Evolutionary conservation across 2,329 filamentous ascomycete genomes (phyloP).

Genomic region (Exophiala xenobiotica): DNA sequence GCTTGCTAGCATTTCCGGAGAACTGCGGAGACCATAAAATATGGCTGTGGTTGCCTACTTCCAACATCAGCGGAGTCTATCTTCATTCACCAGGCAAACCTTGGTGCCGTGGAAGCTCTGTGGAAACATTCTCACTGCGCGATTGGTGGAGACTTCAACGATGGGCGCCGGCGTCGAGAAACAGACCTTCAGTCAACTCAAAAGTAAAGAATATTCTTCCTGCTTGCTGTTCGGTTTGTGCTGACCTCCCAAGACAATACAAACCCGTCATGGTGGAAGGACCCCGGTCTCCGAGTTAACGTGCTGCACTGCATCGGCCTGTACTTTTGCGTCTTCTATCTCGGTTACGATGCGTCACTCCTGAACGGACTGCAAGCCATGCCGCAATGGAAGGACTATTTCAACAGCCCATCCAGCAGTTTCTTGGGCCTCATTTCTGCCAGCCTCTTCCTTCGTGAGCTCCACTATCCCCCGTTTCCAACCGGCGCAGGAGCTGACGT

Average conservation of each 20-base stretch:
- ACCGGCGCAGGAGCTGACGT: neutral
- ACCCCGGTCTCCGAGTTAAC: conserved; percentile 7
- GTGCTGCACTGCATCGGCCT: conserved; percentile 8
- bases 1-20: too few relatives aligned
- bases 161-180: too few relatives aligned
- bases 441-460: conserved; percentile 68
- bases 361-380: conserved; percentile 51
- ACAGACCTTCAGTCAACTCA: too few relatives aligned
- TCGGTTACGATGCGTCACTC: conserved; percentile 46
- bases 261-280: conserved; percentile 5
- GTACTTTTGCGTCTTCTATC: conserved; percentile 10
- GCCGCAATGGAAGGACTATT: conserved; percentile 62
- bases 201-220: too few relatives aligned
- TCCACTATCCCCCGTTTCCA: conserved; percentile 42
- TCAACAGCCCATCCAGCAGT: conserved; percentile 48
- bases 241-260: conserved; percentile 9
- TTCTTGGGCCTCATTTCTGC: conserved; percentile 63
- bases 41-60: too few relatives aligned
- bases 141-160: too few relatives aligned
- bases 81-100: too few relatives aligned
- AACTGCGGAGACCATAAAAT: too few relatives aligned
- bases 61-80: too few relatives aligned
- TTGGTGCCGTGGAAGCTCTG: too few relatives aligned
- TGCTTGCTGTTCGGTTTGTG: too few relatives aligned
- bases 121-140: too few relatives aligned